Evolutionary conservation across 441 rosid species (phyloP).

Genomic region (Gossypium schwendimanii): DNA sequence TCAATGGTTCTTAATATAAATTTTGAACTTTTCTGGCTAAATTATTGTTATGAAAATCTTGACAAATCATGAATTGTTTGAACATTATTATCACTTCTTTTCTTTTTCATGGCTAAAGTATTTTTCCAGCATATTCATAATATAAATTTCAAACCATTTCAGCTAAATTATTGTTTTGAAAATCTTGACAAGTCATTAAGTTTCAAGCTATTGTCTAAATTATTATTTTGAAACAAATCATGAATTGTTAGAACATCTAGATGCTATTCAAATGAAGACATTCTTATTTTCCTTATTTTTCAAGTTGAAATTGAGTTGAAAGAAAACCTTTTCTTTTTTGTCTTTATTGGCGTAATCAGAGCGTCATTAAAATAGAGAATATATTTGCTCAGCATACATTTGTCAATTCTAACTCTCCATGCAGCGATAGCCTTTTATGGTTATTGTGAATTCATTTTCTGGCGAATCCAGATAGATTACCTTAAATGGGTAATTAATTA

Average conservation of each 20-base stretch:
- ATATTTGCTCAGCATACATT: conserved; percentile 6
- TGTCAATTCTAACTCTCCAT: conserved; percentile 14
- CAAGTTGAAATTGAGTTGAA: conserved; percentile 3
- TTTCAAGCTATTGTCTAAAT: not conserved
- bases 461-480: conserved; percentile 18
- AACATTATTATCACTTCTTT: not conserved
- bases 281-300: not conserved
- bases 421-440: conserved; percentile 12
- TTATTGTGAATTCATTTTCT: conserved; percentile 7
- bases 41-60: not conserved
- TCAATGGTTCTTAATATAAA: not conserved
- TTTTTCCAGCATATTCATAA: not conserved
- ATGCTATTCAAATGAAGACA: not conserved
- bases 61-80: not conserved
- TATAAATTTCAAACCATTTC: not conserved
- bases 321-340: not conserved
- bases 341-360: conserved; percentile 3
- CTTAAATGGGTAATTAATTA: conserved; percentile 16
- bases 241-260: not conserved
- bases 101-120: not conserved
- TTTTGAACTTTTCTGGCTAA: not conserved
- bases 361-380: not conserved
- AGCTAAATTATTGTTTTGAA: not conserved
- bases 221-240: not conserved
- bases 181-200: not conserved